Percentiles rank a stretch among this genome's conserved stretches.
Conservation (phyloP, 2,329 filamentous ascomycete species). For the Penicillium sp. region DNA sequence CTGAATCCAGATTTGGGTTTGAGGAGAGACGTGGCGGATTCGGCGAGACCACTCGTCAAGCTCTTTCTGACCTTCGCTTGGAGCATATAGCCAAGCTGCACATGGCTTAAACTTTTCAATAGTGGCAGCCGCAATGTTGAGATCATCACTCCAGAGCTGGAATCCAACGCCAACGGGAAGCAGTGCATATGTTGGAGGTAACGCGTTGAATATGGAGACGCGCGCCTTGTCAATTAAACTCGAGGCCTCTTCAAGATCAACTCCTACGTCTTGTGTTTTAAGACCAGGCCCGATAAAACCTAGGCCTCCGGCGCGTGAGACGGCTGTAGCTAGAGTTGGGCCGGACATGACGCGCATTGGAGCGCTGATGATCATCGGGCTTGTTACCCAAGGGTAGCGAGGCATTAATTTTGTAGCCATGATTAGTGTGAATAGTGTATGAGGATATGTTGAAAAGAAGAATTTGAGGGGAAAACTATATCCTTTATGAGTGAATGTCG, state of each 20-base stretch:
- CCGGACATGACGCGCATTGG: constrained; percentile 65
- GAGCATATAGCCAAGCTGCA: constrained; percentile 43
- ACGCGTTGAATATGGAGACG: neutral
- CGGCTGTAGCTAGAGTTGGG: constrained; percentile 54
- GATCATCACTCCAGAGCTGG: constrained; percentile 38
- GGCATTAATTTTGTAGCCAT: constrained; percentile 19
- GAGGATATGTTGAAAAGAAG: neutral
- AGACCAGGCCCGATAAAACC: constrained; percentile 56
- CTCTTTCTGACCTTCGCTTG: constrained; percentile 29
- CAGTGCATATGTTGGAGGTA: constrained; percentile 9
- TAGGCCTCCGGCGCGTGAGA: constrained; percentile 52
- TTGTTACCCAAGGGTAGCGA: constrained; percentile 55
- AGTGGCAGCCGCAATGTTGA: constrained; percentile 26
- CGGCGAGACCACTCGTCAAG: constrained; percentile 42
- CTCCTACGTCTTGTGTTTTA: constrained; percentile 29
- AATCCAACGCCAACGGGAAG: constrained; percentile 42
- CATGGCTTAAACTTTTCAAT: constrained; percentile 36
- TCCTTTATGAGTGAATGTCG: too few relatives aligned
- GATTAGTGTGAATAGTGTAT: neutral
- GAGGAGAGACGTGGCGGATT: constrained; percentile 39
- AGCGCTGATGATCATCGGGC: constrained; percentile 57
- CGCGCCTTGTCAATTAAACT: constrained; percentile 18
- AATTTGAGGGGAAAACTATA: too few relatives aligned
- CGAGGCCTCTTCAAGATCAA: constrained; percentile 32
- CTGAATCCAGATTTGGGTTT: constrained; percentile 52